A percentile compares a stretch with the other conserved stretches of the same genome.
phyloP scores from a whole-genome alignment of 208 protist genomes.

The Trypanosoma congolense region DNA sequence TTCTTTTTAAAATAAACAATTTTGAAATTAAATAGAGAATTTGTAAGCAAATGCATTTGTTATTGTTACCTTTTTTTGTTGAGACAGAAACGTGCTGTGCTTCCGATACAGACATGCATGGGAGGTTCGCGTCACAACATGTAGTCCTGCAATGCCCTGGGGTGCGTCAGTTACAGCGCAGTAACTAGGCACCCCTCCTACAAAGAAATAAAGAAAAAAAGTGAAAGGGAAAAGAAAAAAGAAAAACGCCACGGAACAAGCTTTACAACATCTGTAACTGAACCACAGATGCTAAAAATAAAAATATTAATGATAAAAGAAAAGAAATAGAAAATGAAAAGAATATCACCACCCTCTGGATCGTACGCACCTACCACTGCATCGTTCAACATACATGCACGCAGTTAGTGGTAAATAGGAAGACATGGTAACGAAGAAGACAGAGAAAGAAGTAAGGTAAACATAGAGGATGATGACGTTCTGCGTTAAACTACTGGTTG shows the following conservation, averaged over 20 bases:
- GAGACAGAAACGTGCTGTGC: no score
- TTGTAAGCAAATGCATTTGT: not conserved
- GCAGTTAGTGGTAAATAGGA: no score
- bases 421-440: no score
- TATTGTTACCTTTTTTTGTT: not conserved
- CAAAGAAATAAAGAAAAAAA: not conserved
- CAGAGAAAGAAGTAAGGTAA: slow-evolving; percentile 2
- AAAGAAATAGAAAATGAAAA: slow-evolving; percentile 14
- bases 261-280: no score
- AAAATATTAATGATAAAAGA: slow-evolving; percentile 6
- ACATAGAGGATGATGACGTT: not conserved
- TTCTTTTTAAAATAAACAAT: no score
- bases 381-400: no score
- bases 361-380: no score
- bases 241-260: no score
- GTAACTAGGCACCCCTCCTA: no score
- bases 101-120: not conserved
- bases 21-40: not conserved
- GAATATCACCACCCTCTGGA: no score
- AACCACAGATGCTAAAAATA: not conserved
- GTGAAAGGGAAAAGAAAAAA: not conserved
- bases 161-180: no score
- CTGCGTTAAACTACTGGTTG: not conserved
- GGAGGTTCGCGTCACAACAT: not conserved
- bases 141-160: not conserved